Evolutionary conservation across 192 early-diverging fungal genomes (phyloP).

Genomic region (Coemansia pectinata): DNA sequence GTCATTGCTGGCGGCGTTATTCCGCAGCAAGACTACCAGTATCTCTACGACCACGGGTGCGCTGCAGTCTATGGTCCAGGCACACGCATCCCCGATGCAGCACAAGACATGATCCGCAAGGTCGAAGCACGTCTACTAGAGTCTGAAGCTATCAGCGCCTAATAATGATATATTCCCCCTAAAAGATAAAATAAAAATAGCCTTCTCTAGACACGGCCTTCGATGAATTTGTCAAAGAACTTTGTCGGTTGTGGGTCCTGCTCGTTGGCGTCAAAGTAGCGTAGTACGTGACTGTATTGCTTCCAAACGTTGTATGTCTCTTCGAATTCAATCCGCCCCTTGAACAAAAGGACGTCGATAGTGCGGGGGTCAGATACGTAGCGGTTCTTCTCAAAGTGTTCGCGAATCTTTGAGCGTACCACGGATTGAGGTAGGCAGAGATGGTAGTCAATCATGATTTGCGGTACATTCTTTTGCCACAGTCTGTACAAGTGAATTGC

Average conservation of each 20-base stretch:
- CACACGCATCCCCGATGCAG: slow-evolving; percentile 82
- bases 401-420: slow-evolving; percentile 81
- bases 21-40: slow-evolving; percentile 85
- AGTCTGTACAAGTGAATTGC: slow-evolving; percentile 70
- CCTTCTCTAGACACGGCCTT: slow-evolving; percentile 48
- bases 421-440: slow-evolving; percentile 70
- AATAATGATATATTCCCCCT: neutral
- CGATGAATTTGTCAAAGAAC: slow-evolving; percentile 82
- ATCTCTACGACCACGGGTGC: slow-evolving; percentile 77
- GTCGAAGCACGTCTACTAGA: slow-evolving; percentile 55
- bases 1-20: slow-evolving; percentile 87
- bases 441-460: slow-evolving; percentile 72
- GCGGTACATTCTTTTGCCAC: slow-evolving; percentile 66
- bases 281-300: slow-evolving; percentile 82
- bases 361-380: slow-evolving; percentile 71
- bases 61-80: slow-evolving; percentile 84
- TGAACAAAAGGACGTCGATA: slow-evolving; percentile 84
- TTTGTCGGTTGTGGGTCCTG: slow-evolving; percentile 65
- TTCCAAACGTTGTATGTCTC: slow-evolving; percentile 95
- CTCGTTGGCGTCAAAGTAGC: slow-evolving; percentile 82
- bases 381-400: slow-evolving; percentile 86
- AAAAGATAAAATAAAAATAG: neutral
- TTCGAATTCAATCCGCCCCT: slow-evolving; percentile 83
- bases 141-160: neutral
- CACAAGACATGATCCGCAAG: slow-evolving; percentile 76